Evolutionary conservation across 331 rosid genomes (phyloP), one percentile per base, ranked within the genome.

Genomic region (Acacia pycnantha): DNA sequence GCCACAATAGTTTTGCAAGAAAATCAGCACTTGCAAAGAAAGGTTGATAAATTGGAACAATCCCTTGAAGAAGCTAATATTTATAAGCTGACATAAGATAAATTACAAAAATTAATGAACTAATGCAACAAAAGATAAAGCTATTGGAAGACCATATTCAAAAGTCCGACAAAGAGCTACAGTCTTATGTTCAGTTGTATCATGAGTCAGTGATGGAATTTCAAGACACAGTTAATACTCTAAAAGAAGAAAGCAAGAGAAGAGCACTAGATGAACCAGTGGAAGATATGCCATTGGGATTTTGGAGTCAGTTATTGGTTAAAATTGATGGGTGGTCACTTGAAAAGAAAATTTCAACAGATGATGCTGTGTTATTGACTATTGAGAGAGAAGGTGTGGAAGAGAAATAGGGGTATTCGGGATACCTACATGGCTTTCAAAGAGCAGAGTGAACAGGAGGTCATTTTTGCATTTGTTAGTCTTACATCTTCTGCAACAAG

Each of bases 261-360:
- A 90, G 88, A 84, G 65, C 83, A 65, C 65, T 77, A 68, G 85
- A 87, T 81, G 95, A 88, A 82, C 97, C 95, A 8, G 90, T 91
- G 80, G 88, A 92, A 86, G 97, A 96, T 88, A 92, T 90, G 98
- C 97, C 99, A 19, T 83, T 88, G 94, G 99, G 93, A 64, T 96
- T 91, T 87, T 96, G 99, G 99, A 96, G 97, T 82, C 84, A 82
- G 59, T 76, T 96, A 77, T 89, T 93, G 83, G 97, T 96, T 79
- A 82, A 89, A 67, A 88, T 96, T 82, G 98, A 96, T 88, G 99
- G 99, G 51, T 96, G 98, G 98, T 77, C 86, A 82, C 85, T 96
- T 51, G 99, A 91, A 84, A 91, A 91, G 65, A 96, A 96, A 84
- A 89, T 96, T 85, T 69, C 90, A 29, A 41, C 76, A 18, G 87